Percentiles rank a stretch among this genome's conserved stretches.
Conservation (phyloP, 2,329 filamentous ascomycete species). For the Xylaria sp. region DNA sequence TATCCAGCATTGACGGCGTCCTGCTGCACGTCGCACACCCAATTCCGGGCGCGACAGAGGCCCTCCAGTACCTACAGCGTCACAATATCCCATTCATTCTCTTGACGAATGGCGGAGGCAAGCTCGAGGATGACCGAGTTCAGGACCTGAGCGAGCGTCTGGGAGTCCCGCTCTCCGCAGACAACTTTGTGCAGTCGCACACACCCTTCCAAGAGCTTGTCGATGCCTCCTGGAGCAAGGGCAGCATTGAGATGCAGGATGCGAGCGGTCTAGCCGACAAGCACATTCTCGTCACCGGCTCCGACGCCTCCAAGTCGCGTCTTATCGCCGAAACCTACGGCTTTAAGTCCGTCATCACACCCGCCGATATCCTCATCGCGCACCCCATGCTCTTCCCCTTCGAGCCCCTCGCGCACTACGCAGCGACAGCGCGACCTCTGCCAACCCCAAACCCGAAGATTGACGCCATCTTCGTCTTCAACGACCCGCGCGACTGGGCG, state of each 20-base stretch:
- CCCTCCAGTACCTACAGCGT: conserved; percentile 66
- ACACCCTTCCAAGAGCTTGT: conserved; percentile 74
- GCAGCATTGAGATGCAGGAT: neutral
- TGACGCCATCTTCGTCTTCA: conserved; percentile 88
- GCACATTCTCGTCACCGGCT: conserved; percentile 70
- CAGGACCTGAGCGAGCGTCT: conserved; percentile 63
- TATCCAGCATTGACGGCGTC: conserved; percentile 77
- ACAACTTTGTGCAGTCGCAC: conserved; percentile 82
- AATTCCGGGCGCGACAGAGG: conserved; percentile 70
- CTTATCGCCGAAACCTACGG: conserved; percentile 72
- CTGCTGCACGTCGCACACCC: conserved; percentile 75
- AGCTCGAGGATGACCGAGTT: conserved; percentile 69
- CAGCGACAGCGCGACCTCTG: conserved; percentile 50
- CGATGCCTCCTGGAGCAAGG: conserved; percentile 4
- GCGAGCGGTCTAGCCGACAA: conserved; percentile 49
- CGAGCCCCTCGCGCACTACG: conserved; percentile 60
- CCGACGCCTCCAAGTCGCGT: conserved; percentile 61
- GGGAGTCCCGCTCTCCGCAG: conserved; percentile 56
- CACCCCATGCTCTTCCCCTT: conserved; percentile 81
- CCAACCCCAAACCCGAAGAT: conserved; percentile 60
- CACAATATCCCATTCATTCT: conserved; percentile 86
- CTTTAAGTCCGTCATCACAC: conserved; percentile 76
- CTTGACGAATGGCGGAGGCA: conserved; percentile 91
- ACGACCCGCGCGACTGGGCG: conserved; percentile 94
- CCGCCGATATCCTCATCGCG: conserved; percentile 72